phyloP scores from a whole-genome alignment of 2,329 filamentous ascomycete species.

The Verticillium isaacii region DNA sequence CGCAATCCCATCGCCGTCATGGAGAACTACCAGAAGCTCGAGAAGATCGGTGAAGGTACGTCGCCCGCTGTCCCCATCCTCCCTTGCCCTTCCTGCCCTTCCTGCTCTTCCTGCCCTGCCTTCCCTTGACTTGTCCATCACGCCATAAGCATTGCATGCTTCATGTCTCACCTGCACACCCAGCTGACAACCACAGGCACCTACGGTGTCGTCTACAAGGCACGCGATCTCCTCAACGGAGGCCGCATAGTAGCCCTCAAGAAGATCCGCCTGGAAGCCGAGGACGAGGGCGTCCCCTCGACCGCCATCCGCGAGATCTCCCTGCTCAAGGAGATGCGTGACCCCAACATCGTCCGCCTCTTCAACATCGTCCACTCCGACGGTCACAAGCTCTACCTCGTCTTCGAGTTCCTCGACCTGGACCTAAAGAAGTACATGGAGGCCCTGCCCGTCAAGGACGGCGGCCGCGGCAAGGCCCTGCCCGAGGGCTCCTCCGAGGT shows the following conservation, averaged over 20 bases:
- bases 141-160: conserved; percentile 2
- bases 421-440: conserved; percentile 98
- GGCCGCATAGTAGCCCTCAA: conserved; percentile 89
- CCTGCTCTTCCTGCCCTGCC: neutral
- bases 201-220: conserved; percentile 94
- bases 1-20: conserved; percentile 38
- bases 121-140: conserved; percentile 1
- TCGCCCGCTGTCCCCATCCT: conserved; percentile 6
- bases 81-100: neutral
- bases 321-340: conserved; percentile 88
- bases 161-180: no score
- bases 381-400: conserved; percentile 90
- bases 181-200: conserved; percentile 56
- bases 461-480: conserved; percentile 78
- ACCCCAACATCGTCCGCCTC: conserved; percentile 83
- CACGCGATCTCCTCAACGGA: conserved; percentile 74
- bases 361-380: conserved; percentile 93
- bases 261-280: conserved; percentile 91
- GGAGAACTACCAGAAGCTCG: conserved; percentile 96
- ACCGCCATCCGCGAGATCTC: conserved; percentile 94
- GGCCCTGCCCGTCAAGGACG: conserved; percentile 75
- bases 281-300: conserved; percentile 89
- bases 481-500: conserved; percentile 68
- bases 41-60: conserved; percentile 93
- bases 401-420: conserved; percentile 86